phyloP scores from a whole-genome alignment of 2,329 filamentous ascomycete genomes.

The Fusarium sp. region DNA sequence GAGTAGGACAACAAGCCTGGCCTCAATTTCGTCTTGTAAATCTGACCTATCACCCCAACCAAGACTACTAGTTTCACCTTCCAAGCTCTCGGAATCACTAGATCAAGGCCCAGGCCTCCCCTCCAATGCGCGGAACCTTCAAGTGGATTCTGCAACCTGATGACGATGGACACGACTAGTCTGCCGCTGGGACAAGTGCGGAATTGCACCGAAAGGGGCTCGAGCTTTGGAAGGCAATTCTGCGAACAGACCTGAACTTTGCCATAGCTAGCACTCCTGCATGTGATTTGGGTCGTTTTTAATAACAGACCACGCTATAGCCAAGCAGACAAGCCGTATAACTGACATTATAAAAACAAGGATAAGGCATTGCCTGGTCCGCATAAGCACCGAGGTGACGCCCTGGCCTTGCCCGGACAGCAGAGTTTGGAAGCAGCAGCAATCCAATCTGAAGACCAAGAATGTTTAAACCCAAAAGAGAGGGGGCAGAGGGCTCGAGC shows the following conservation, averaged over 20 bases:
- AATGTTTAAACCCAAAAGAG: constrained; percentile 5
- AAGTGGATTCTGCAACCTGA: constrained; percentile 20
- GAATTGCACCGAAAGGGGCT: constrained; percentile 30
- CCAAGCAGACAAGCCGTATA: constrained; percentile 8
- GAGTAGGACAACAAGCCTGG: neutral
- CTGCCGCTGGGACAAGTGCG: constrained; percentile 18
- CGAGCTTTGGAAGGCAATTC: constrained; percentile 11
- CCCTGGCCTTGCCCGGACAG: constrained; percentile 21
- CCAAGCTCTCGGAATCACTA: constrained; percentile 18
- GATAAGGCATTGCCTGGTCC: constrained; percentile 21
- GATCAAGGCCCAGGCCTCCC: constrained; percentile 30
- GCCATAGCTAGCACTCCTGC: constrained; percentile 17
- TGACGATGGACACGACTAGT: neutral
- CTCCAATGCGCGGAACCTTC: constrained; percentile 24
- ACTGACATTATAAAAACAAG: constrained; percentile 33
- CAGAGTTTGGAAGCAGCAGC: constrained; percentile 5
- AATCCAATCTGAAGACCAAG: constrained; percentile 8
- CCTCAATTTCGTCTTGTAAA: neutral
- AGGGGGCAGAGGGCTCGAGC: neutral
- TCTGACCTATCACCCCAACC: constrained; percentile 2
- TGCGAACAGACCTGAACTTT: constrained; percentile 7
- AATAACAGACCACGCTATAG: constrained; percentile 1
- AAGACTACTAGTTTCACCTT: constrained; percentile 24
- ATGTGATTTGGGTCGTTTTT: constrained; percentile 35
- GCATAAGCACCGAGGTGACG: constrained; percentile 45